Evolutionary conservation across 2,329 filamentous ascomycete genomes (phyloP).

Genomic region (Septoria petroselini): DNA sequence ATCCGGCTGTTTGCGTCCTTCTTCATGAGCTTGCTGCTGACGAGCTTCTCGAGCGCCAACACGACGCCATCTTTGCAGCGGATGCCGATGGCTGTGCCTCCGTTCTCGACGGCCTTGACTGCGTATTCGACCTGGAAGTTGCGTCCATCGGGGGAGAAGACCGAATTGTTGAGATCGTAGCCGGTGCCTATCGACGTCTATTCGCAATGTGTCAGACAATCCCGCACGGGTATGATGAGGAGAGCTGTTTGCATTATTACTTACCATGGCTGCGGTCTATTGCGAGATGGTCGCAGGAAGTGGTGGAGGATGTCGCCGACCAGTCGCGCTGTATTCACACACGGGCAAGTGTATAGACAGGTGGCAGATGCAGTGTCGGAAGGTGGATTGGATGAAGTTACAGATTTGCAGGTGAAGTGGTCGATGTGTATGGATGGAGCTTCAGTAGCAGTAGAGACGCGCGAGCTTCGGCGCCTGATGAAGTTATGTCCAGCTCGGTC

Average conservation of each 20-base stretch:
- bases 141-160: slow-evolving; percentile 97
- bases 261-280: slow-evolving; percentile 32
- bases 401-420: not conserved
- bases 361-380: not conserved
- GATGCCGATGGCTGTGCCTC: slow-evolving; percentile 93
- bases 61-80: slow-evolving; percentile 96
- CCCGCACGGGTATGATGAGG: slow-evolving; percentile 7
- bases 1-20: slow-evolving; percentile 95
- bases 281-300: slow-evolving; percentile 8
- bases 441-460: slow-evolving; percentile 8
- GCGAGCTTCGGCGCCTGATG: too few relatives aligned
- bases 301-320: not conserved
- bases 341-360: too few relatives aligned
- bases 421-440: slow-evolving; percentile 3
- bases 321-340: not conserved
- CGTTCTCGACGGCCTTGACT: slow-evolving; percentile 97
- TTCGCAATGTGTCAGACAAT: not conserved
- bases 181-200: slow-evolving; percentile 99
- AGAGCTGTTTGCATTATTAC: slow-evolving; percentile 17
- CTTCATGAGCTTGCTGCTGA: slow-evolving; percentile 93
- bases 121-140: slow-evolving; percentile 99
- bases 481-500: too few relatives aligned
- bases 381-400: not conserved
- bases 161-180: slow-evolving; percentile 98
- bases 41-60: slow-evolving; percentile 92